Conservation (phyloP, 805 yeast species). For the Nakazawaea ishiwadae region DNA sequence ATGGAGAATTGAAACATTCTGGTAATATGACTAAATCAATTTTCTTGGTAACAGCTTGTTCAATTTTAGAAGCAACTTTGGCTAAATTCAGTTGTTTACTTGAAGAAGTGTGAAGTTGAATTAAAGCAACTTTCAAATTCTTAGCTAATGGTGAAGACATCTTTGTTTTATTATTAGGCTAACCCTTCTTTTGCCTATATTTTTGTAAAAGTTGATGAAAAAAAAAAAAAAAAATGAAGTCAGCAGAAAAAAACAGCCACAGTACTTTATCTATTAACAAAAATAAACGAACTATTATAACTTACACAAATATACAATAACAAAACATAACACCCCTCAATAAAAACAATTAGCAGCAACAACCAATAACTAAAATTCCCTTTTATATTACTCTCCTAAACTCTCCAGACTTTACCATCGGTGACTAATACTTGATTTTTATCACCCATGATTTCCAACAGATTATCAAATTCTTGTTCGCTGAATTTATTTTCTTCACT, state of each 20-base stretch:
- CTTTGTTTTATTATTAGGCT: background rate
- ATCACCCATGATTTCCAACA: constrained; percentile 35
- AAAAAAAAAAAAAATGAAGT: no score
- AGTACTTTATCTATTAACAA: background rate
- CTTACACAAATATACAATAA: constrained; percentile 1
- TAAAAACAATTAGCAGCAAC: no score
- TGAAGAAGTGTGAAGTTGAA: constrained; percentile 78
- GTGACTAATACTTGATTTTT: constrained; percentile 44
- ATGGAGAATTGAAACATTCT: constrained; percentile 96
- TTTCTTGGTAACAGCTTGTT: constrained; percentile 55
- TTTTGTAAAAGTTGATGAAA: background rate
- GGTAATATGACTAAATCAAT: constrained; percentile 82
- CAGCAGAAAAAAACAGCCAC: no score
- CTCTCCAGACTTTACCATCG: constrained; percentile 45
- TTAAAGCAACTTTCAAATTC: constrained; percentile 71
- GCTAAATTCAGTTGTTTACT: constrained; percentile 75
- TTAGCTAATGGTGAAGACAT: constrained; percentile 32
- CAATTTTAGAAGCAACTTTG: constrained; percentile 60
- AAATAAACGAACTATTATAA: background rate
- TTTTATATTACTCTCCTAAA: no score
- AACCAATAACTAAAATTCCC: no score
- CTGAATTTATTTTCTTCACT: constrained; percentile 44
- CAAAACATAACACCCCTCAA: constrained; percentile 2
- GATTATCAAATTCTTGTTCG: constrained; percentile 38
- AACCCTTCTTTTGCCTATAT: background rate